phyloP scores from a whole-genome alignment of 2,329 filamentous ascomycete species.

The Aquanectria penicillioides region DNA sequence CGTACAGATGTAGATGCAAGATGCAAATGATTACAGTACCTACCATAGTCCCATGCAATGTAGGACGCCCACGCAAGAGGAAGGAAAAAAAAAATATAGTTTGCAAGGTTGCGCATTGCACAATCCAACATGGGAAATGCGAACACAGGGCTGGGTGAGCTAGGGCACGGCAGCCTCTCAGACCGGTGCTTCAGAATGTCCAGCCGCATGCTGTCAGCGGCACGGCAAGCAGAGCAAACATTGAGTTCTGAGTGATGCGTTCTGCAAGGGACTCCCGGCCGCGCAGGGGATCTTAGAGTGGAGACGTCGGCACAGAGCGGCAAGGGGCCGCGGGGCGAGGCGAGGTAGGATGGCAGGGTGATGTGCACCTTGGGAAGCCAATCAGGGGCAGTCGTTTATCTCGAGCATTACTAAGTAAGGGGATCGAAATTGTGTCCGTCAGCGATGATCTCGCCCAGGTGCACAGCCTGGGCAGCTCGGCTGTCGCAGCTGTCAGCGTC shows the following conservation, averaged over 20 bases:
- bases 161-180: not conserved
- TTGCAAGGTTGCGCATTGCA: too few relatives aligned
- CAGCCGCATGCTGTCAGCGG: not conserved
- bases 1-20: too few relatives aligned
- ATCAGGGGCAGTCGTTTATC: conserved; percentile 1
- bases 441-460: not conserved
- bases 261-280: not conserved
- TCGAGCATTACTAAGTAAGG: not conserved
- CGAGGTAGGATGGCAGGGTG: not conserved
- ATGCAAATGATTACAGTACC: too few relatives aligned
- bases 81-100: too few relatives aligned
- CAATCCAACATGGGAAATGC: not conserved
- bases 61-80: too few relatives aligned
- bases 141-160: not conserved
- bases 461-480: not conserved
- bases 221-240: too few relatives aligned
- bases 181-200: not conserved
- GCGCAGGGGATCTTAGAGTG: conserved; percentile 2
- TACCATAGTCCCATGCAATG: too few relatives aligned
- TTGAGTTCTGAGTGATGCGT: too few relatives aligned
- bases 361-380: not conserved
- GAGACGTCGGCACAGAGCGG: not conserved
- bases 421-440: not conserved
- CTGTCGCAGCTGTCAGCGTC: too few relatives aligned
- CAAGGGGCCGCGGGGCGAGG: not conserved